phyloP scores from a whole-genome alignment of 208 protist genomes.

The Trypanosoma theileri region DNA sequence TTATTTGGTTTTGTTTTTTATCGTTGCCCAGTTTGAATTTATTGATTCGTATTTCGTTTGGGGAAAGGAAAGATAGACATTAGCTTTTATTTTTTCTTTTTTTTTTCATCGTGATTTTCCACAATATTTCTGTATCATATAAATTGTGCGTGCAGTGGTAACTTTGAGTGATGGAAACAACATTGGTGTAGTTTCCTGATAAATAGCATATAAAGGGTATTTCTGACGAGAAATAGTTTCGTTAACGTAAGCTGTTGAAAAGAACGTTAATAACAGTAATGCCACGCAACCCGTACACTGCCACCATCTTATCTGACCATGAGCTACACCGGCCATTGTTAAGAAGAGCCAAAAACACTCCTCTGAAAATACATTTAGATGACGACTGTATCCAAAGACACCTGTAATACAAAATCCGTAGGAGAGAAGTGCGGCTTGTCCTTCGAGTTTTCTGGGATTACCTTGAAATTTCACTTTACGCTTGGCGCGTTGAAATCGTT shows the following conservation, averaged over 20 bases:
- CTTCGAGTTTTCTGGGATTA: neutral
- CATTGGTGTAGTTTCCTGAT: conserved; percentile 75
- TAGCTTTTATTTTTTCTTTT: neutral
- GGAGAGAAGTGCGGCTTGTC: conserved; percentile 24
- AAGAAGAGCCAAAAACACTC: conserved; percentile 55
- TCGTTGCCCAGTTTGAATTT: no score
- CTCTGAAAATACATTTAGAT: conserved; percentile 80
- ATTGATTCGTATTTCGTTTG: neutral
- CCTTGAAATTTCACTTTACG: neutral
- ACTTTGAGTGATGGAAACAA: conserved; percentile 62
- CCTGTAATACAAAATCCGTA: conserved; percentile 74
- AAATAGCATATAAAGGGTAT: conserved; percentile 67
- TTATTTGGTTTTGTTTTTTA: no score
- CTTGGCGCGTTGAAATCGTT: conserved; percentile 65
- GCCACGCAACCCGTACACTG: conserved; percentile 44
- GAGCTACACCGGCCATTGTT: conserved; percentile 38
- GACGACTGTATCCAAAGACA: conserved; percentile 71
- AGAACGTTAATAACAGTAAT: conserved; percentile 42
- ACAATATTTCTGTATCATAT: conserved; percentile 2
- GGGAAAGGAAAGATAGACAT: neutral
- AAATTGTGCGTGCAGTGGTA: conserved; percentile 37
- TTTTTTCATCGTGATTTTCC: neutral
- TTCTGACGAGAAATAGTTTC: conserved; percentile 53
- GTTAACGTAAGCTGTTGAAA: conserved; percentile 59
- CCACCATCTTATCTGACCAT: conserved; percentile 35